phyloP scores from a whole-genome alignment of 2,329 filamentous ascomycete genomes.

The Nannizziopsis barbatae region DNA sequence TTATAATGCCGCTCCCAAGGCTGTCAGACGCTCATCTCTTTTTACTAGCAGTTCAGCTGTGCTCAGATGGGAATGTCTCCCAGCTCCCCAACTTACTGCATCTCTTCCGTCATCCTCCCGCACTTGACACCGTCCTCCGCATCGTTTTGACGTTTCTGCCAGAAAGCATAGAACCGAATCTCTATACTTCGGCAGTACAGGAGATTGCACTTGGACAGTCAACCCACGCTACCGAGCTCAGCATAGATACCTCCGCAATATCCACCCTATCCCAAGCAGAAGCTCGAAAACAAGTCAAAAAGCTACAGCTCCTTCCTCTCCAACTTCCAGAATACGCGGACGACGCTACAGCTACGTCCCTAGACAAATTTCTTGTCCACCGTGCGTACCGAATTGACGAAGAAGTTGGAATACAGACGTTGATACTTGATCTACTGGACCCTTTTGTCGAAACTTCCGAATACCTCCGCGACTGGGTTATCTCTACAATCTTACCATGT shows the following conservation, averaged over 20 bases:
- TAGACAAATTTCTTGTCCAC: constrained; percentile 49
- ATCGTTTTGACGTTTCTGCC: constrained; percentile 53
- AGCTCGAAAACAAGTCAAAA: constrained; percentile 43
- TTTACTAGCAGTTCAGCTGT: constrained; percentile 47
- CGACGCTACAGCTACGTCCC: constrained; percentile 35
- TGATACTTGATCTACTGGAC: constrained; percentile 45
- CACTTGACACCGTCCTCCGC: constrained; percentile 44
- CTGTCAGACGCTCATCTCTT: constrained; percentile 48
- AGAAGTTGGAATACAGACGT: constrained; percentile 47
- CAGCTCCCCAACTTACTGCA: constrained; percentile 44
- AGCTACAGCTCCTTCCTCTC: constrained; percentile 42
- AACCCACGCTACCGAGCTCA: constrained; percentile 15
- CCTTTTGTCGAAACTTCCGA: constrained; percentile 47
- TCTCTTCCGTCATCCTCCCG: constrained; percentile 37
- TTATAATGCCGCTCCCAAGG: constrained; percentile 29
- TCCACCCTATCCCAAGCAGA: constrained; percentile 38
- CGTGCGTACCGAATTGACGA: constrained; percentile 49
- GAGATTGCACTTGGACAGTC: constrained; percentile 34
- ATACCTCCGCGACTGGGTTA: constrained; percentile 47
- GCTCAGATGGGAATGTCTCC: constrained; percentile 43
- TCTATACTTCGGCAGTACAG: constrained; percentile 40
- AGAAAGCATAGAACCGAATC: constrained; percentile 43
- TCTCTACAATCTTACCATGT: constrained; percentile 49
- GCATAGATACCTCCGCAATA: constrained; percentile 39
- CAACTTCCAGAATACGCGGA: constrained; percentile 35